Evolutionary conservation across 495 filamentous ascomycete genomes (phyloP), one percentile per base, ranked within the genome.

Genomic region (Hypoxylon crocopeplum): DNA sequence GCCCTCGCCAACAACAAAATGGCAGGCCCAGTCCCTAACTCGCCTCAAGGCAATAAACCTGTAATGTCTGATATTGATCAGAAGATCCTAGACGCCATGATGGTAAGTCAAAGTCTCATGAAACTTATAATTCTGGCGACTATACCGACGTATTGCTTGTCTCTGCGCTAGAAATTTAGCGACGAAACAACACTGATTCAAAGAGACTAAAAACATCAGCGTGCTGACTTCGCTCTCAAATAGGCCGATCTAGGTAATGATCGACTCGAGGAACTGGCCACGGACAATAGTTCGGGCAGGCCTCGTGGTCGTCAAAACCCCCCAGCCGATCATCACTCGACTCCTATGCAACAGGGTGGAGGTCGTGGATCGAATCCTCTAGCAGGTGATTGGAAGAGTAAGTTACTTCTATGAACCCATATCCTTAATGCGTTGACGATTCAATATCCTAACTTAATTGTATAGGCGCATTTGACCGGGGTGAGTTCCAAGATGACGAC

Each of bases 241-340:
- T 49, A 69, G 67, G 12, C 21, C 16, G 64, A 70, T 13, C 54
- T 70, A 1, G 68, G 68, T 3, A 60, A 62, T 34, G 17, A 17
- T 34, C 48, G 68, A 17, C 48, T 60, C 2, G 68, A 70, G 15
- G 52, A 65, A 5, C 24, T 68, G 6, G 58, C 48, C 16, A 16
- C 0, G 2, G 52, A 64, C 13, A 29, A n/a, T 2, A 6, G 15
- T 30, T 7, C 17, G 12, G 5, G 6, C 13, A 19, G 5, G 32
- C 7, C 27, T 16, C 53, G 34, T 29, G 24, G 7, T 39, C 25
- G 13, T 21, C 32, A 7, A 13, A 7, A 12, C 29, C 7, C 6
- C 11, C 27, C 2, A 7, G 15, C 7, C 10, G 15, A 13, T 22
- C 36, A 25, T 27, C 33, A 7, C 5, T 12, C 6, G 17, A n/a